Conservation (phyloP, 2,329 filamentous ascomycete genomes). For the Septoria petroselini region DNA sequence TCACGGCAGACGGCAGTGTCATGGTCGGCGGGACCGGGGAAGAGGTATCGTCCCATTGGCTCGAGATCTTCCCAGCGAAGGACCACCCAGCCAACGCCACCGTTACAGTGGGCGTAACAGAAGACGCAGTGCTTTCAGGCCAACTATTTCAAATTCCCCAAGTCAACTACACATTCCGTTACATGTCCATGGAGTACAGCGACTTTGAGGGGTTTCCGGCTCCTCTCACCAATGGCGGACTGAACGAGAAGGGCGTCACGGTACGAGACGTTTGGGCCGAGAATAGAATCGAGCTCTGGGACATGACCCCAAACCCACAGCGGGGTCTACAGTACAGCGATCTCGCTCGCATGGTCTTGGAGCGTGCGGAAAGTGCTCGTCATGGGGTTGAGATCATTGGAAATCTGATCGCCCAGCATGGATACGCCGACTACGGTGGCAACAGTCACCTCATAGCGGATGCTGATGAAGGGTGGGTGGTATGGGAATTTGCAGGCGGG, state of each 20-base stretch:
- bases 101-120: conserved; percentile 45
- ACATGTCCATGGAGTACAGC: conserved; percentile 41
- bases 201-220: conserved; percentile 46
- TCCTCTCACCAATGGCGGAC: conserved; percentile 46
- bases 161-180: conserved; percentile 37
- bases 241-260: conserved; percentile 44
- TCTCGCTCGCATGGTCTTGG: conserved; percentile 42
- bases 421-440: conserved; percentile 45
- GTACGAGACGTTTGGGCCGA: conserved; percentile 46
- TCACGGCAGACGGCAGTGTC: conserved; percentile 45
- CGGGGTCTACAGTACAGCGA: conserved; percentile 45
- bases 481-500: conserved; percentile 39
- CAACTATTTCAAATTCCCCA: conserved; percentile 38
- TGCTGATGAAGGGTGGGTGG: conserved; percentile 39
- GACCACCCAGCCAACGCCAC: conserved; percentile 45
- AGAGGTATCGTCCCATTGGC: conserved; percentile 50
- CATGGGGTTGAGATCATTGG: conserved; percentile 47
- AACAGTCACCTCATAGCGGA: conserved; percentile 47
- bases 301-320: conserved; percentile 44
- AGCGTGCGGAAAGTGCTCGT: conserved; percentile 42
- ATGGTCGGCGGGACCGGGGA: conserved; percentile 49
- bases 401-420: conserved; percentile 41
- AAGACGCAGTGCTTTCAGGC: conserved; percentile 41
- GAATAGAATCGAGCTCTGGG: conserved; percentile 41
- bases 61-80: conserved; percentile 46